Evolutionary conservation across 2,329 filamentous ascomycete species (phyloP).

Genomic region (Nigrospora osmanthi): DNA sequence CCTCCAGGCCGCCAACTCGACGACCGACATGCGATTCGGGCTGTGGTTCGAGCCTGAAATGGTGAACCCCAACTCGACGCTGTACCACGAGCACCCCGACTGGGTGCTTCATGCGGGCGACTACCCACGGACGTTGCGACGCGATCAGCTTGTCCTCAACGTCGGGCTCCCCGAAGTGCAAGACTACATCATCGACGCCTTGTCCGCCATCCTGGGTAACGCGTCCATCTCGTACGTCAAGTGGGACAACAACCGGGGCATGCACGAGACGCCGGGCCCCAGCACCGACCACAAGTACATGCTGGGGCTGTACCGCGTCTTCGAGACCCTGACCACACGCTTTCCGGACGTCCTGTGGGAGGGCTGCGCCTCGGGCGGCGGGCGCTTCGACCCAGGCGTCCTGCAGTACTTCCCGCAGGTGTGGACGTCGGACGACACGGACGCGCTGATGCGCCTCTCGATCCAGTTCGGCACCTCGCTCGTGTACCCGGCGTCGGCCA

Average conservation of each 20-base stretch:
- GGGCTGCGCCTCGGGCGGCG: conserved; percentile 58
- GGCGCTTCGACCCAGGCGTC: conserved; percentile 55
- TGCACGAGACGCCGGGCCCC: conserved; percentile 50
- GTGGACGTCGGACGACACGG: conserved; percentile 60
- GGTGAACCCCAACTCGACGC: conserved; percentile 53
- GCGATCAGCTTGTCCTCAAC: conserved; percentile 55
- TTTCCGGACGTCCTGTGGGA: conserved; percentile 60
- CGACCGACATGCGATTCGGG: conserved; percentile 47
- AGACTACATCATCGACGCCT: conserved; percentile 49
- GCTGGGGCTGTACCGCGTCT: conserved; percentile 54
- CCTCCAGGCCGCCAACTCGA: conserved; percentile 25
- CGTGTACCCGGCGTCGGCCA: conserved; percentile 53
- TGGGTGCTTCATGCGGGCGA: conserved; percentile 52
- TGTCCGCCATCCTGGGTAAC: conserved; percentile 45
- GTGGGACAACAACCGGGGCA: conserved; percentile 61
- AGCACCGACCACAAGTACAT: conserved; percentile 51
- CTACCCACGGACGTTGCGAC: conserved; percentile 46
- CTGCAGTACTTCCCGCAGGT: conserved; percentile 58
- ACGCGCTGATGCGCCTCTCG: conserved; percentile 50
- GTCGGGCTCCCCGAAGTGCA: conserved; percentile 54
- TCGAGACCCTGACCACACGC: conserved; percentile 47
- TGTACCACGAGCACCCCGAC: conserved; percentile 55
- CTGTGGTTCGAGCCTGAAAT: conserved; percentile 64
- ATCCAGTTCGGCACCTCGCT: conserved; percentile 59
- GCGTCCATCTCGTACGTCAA: conserved; percentile 54